Evolutionary conservation across 768 basidiomycete genomes (phyloP), one percentile per base, ranked within the genome.

Genomic region (Kwoniella sp.): DNA sequence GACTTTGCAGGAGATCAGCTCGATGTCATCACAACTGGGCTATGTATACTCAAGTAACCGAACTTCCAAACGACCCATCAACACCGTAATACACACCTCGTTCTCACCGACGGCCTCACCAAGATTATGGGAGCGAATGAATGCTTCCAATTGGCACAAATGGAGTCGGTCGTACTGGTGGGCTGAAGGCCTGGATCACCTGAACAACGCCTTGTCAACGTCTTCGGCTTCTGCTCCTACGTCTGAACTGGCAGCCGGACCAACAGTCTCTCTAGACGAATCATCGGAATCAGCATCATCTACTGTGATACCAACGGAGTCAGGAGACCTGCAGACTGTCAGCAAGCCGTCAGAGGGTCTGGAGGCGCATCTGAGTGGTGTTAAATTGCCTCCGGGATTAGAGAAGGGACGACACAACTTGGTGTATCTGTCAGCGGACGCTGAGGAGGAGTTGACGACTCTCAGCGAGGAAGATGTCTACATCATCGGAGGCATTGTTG

Each of bases 361-460:
- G 15, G 60, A 63, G 12, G 19, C 24, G 46, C 54, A 51, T 37
- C 57, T 68, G 19, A 52, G 60, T 27, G 64, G 60, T 33, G 50
- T 57, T 21, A 50, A 47, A 9, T 37, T 67, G 2, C 64, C 63
- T 3, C 54, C 60, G 13, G 62, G 55, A 22, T 33, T 73, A 7
- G 55, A 60, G 27, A 36, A 51, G 21, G 64, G 19, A 19, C 26
- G 61, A 21, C 71, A 85, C 64, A 86, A 77, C 49, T 82, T 96
- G 57, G 85, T 98, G 40, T 99, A 99, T 80, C 86, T 99, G 55
- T 96, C 96, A 7, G 96, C 94, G 1, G 96, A 99, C 81, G 88
- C 94, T 8, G 85, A 88, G 29, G 86, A 94, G 54, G 91, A 94
- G 80, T 82, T 99, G 47, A 81, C 83, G n/a, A 88, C 90, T 71